These are phyloP conservation scores for Maudiozyma turicensis DNA, from an alignment of 805 yeast genomes.

Conservation along the genomic window DNA sequence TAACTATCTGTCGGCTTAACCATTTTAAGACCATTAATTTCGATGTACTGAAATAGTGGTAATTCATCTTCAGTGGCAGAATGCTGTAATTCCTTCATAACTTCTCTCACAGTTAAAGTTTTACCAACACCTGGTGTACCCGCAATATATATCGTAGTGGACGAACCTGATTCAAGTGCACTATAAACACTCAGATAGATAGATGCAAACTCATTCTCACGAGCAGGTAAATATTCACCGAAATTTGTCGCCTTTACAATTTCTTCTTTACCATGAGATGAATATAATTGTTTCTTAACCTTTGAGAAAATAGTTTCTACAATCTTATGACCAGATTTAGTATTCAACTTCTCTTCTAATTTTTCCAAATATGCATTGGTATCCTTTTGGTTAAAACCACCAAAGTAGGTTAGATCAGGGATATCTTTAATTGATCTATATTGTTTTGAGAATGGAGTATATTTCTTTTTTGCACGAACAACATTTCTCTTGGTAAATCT, in stretches of 20 bases:
- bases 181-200: conserved; percentile 60
- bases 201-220: conserved; percentile 73
- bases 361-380: conserved; percentile 16
- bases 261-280: conserved; percentile 35
- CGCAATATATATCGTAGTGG: conserved; percentile 80
- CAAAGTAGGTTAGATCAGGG: conserved; percentile 23
- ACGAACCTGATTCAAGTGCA: conserved; percentile 60
- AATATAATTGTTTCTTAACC: conserved; percentile 30
- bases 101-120: conserved; percentile 87
- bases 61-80: conserved; percentile 33
- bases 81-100: conserved; percentile 52
- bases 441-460: conserved; percentile 22
- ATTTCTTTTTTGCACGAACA: conserved; percentile 24
- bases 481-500: conserved; percentile 27
- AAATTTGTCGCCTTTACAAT: conserved; percentile 30
- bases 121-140: conserved; percentile 99
- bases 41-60: conserved; percentile 58
- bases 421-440: conserved; percentile 21
- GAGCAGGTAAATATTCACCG: conserved; percentile 60
- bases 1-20: conserved; percentile 73
- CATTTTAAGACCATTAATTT: conserved; percentile 84
- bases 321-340: conserved; percentile 31
- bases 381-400: conserved; percentile 19
- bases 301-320: conserved; percentile 29
- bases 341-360: conserved; percentile 26